These are phyloP conservation scores for Monsonia emarginata DNA, from an alignment of 441 rosid genomes.

Conservation along the genomic window DNA sequence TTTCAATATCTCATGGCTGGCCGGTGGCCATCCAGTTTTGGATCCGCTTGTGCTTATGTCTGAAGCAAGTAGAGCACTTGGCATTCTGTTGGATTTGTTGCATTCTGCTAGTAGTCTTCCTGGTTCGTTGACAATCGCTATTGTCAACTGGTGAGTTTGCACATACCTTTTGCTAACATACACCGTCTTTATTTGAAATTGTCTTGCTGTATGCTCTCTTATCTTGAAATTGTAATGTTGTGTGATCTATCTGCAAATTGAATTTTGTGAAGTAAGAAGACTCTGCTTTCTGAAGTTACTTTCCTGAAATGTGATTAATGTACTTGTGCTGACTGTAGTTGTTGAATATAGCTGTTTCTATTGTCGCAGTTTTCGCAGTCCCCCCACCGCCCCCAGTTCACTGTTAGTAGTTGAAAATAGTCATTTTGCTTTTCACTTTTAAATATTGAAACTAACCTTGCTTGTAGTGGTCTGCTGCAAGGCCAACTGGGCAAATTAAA, in stretches of 20 bases:
- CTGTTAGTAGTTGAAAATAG: not conserved
- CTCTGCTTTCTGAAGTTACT: not conserved
- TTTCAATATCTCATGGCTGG: conserved; percentile 73
- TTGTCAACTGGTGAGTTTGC: conserved; percentile 76
- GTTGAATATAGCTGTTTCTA: not conserved
- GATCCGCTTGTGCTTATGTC: conserved; percentile 57
- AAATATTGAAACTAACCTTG: not conserved
- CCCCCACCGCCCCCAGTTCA: too few relatives aligned
- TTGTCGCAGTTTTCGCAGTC: not conserved
- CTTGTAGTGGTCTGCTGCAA: not conserved
- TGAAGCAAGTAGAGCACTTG: conserved; percentile 64
- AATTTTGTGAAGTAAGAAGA: not conserved
- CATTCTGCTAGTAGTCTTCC: conserved; percentile 51
- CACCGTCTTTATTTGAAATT: not conserved
- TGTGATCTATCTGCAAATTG: too few relatives aligned
- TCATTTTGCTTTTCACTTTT: not conserved
- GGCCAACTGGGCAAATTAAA: not conserved
- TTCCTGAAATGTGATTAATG: not conserved
- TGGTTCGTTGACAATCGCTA: conserved; percentile 55
- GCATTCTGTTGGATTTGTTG: conserved; percentile 51
- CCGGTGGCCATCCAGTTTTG: conserved; percentile 64
- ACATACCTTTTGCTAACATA: conserved; percentile 8
- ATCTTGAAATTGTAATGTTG: too few relatives aligned
- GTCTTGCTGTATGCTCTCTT: not conserved
- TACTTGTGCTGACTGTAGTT: not conserved